Evolutionary conservation across 2,329 filamentous ascomycete genomes (phyloP).

Genomic region (Xylariaceae sp.): DNA sequence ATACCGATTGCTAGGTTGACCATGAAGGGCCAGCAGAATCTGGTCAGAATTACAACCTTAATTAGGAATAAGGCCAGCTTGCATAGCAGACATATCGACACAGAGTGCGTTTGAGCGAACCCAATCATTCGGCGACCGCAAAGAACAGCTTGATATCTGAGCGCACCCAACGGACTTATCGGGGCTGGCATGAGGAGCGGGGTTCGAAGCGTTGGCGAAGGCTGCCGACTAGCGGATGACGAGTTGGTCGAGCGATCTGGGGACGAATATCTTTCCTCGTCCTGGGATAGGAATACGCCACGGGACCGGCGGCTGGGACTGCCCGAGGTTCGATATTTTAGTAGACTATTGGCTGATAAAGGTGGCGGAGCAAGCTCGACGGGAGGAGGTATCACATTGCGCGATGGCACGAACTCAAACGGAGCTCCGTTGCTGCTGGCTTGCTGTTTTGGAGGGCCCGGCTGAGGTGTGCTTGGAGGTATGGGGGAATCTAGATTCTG

Average conservation of each 20-base stretch:
- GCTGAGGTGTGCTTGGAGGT: conserved; percentile 43
- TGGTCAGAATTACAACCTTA: conserved; percentile 61
- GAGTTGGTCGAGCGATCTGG: conserved; percentile 27
- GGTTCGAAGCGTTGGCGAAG: conserved; percentile 17
- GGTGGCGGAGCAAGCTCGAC: conserved; percentile 28
- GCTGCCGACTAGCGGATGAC: conserved; percentile 19
- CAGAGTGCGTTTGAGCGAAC: conserved; percentile 30
- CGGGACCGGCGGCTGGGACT: conserved; percentile 31
- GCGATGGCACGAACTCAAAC: conserved; percentile 25
- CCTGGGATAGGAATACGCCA: conserved; percentile 38
- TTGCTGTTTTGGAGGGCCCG: conserved; percentile 34
- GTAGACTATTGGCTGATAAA: conserved; percentile 28
- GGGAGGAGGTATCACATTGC: conserved; percentile 26
- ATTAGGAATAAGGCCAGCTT: conserved; percentile 59
- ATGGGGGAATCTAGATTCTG: conserved; percentile 52
- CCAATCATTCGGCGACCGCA: conserved; percentile 33
- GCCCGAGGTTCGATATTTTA: conserved; percentile 30
- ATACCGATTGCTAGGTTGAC: conserved; percentile 59
- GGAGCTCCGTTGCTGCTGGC: conserved; percentile 16
- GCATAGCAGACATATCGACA: conserved; percentile 34
- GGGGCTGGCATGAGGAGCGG: conserved; percentile 49
- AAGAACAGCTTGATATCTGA: conserved; percentile 32
- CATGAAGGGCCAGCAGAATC: conserved; percentile 67
- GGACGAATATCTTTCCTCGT: conserved; percentile 35
- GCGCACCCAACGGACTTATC: conserved; percentile 26